These are phyloP conservation scores for Phytophthora pisi DNA, from an alignment of 352 stramenopile genomes.

Conservation along the genomic window DNA sequence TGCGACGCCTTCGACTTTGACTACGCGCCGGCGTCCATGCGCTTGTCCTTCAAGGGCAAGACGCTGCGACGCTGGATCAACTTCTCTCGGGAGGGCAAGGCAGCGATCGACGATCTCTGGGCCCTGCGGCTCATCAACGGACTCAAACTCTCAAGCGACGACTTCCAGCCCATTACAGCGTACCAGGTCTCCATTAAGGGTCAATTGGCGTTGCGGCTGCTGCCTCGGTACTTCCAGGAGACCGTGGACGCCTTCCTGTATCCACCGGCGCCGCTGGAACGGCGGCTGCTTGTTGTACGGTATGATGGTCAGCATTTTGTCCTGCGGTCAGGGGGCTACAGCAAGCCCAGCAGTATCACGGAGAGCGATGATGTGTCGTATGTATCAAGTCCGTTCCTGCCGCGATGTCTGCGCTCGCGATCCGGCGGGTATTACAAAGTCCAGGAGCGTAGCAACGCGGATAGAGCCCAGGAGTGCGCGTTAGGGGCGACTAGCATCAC, in stretches of 20 bases:
- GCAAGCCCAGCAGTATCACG: conserved; percentile 91
- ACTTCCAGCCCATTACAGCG: conserved; percentile 95
- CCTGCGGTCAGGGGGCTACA: conserved; percentile 83
- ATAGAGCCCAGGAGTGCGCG: conserved; percentile 89
- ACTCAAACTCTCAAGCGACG: conserved; percentile 93
- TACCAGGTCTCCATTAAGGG: conserved; percentile 95
- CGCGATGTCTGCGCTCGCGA: conserved; percentile 93
- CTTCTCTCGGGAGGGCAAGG: conserved; percentile 95
- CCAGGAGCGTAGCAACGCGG: conserved; percentile 92
- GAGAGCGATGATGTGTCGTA: conserved; percentile 98
- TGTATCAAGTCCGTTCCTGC: conserved; percentile 97
- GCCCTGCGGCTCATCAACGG: conserved; percentile 94
- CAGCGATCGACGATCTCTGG: conserved; percentile 94
- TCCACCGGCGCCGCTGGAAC: conserved; percentile 50
- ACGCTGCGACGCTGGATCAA: conserved; percentile 91
- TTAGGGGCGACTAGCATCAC: conserved; percentile 83
- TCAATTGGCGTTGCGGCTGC: conserved; percentile 80
- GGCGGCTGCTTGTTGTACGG: conserved; percentile 49
- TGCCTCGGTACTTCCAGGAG: conserved; percentile 74
- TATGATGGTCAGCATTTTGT: conserved; percentile 85
- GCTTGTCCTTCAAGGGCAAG: conserved; percentile 93
- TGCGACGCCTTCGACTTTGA: conserved; percentile 95
- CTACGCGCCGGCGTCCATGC: conserved; percentile 94
- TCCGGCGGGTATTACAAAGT: conserved; percentile 64
- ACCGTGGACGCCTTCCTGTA: conserved; percentile 76